These are phyloP conservation scores for Nakazawaea sp. DNA, from an alignment of 805 yeast genomes.

Conservation along the genomic window DNA sequence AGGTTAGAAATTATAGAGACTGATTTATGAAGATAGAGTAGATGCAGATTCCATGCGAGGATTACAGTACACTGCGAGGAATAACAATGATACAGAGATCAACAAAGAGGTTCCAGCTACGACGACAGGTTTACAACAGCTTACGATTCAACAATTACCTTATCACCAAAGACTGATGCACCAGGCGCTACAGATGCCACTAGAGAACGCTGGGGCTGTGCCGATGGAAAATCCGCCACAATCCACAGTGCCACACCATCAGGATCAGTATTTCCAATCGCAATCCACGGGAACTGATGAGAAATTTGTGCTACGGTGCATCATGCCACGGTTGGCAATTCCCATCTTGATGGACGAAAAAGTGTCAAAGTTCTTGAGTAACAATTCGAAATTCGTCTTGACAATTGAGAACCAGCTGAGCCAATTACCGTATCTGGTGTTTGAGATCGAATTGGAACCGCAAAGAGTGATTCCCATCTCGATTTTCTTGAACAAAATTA, in stretches of 20 bases:
- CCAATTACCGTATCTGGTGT: slow-evolving; percentile 10
- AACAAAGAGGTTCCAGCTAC: too few relatives aligned
- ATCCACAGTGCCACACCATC: neutral
- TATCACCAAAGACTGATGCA: too few relatives aligned
- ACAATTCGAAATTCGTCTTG: slow-evolving; percentile 2
- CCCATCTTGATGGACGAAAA: slow-evolving; percentile 10
- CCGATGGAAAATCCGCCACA: neutral
- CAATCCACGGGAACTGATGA: neutral
- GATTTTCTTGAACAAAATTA: slow-evolving; percentile 8
- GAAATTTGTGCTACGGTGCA: slow-evolving; percentile 3
- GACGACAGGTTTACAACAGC: too few relatives aligned
- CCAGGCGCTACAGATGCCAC: too few relatives aligned
- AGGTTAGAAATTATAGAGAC: too few relatives aligned
- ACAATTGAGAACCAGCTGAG: slow-evolving; percentile 9
- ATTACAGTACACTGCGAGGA: too few relatives aligned
- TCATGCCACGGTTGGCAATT: slow-evolving; percentile 6
- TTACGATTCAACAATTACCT: too few relatives aligned
- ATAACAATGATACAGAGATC: too few relatives aligned
- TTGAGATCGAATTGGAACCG: slow-evolving; percentile 4
- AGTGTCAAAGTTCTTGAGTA: slow-evolving; percentile 7
- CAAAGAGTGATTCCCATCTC: slow-evolving; percentile 6
- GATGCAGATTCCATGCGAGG: too few relatives aligned
- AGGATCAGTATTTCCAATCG: neutral
- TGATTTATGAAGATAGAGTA: too few relatives aligned
- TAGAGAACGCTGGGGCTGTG: too few relatives aligned